These are phyloP conservation scores for Scleromitrula shiraiana DNA, from an alignment of 2,329 filamentous ascomycete species.

Conservation along the genomic window DNA sequence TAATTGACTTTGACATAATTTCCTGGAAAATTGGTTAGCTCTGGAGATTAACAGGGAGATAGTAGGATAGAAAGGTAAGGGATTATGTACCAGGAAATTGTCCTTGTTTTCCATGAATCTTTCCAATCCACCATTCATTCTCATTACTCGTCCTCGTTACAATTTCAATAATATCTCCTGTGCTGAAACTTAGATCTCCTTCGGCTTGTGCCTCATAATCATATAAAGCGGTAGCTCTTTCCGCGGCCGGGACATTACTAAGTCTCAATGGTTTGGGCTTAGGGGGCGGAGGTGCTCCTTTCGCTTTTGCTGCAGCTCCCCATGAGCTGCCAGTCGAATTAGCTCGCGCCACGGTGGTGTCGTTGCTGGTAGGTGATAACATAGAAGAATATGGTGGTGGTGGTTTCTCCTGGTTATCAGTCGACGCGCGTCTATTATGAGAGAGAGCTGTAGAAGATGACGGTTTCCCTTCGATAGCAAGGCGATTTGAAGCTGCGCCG, in stretches of 20 bases:
- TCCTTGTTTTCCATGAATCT: conserved; percentile 68
- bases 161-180: conserved; percentile 88
- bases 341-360: conserved; percentile 30
- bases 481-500: conserved; percentile 11
- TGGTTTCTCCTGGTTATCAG: conserved; percentile 45
- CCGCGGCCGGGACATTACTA: conserved; percentile 54
- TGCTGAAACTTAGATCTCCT: conserved; percentile 82
- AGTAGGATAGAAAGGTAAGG: not conserved
- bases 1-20: conserved; percentile 42
- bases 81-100: conserved; percentile 79
- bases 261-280: conserved; percentile 75
- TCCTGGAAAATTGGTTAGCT: conserved; percentile 31
- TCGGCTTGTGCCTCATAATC: conserved; percentile 95
- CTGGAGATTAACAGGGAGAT: not conserved
- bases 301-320: conserved; percentile 55
- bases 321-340: conserved; percentile 36
- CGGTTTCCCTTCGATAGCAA: conserved; percentile 15
- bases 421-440: conserved; percentile 32
- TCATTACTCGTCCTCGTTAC: conserved; percentile 73
- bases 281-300: conserved; percentile 59
- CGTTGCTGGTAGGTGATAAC: conserved; percentile 18
- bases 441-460: conserved; percentile 22
- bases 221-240: conserved; percentile 85
- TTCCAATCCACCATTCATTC: conserved; percentile 97
- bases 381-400: conserved; percentile 61